Conservation (phyloP, 1,139 yeast species). For the Diutina catenulata region DNA sequence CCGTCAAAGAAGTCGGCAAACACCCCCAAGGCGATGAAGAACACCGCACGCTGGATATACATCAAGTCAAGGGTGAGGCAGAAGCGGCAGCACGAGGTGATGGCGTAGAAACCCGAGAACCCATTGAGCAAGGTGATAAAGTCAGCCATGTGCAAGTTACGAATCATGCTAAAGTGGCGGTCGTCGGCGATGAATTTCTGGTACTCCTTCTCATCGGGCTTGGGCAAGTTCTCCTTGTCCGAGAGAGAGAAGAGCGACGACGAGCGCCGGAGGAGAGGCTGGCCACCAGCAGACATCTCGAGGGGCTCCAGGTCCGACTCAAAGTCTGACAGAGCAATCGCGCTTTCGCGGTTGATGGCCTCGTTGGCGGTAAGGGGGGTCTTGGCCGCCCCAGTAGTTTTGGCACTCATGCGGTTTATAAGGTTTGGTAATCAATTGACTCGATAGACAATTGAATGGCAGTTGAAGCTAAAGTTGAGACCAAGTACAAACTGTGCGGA, state of each 20-base stretch:
- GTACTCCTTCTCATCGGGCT: slow-evolving; percentile 69
- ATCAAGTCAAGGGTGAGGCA: slow-evolving; percentile 54
- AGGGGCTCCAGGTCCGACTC: background rate
- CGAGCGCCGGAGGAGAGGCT: slow-evolving; percentile 27
- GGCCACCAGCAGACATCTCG: background rate
- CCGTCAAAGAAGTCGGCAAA: slow-evolving; percentile 96
- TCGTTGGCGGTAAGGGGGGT: too few relatives aligned
- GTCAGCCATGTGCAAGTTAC: slow-evolving; percentile 90
- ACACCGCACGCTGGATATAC: slow-evolving; percentile 82
- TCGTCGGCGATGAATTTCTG: slow-evolving; percentile 67
- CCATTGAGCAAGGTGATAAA: slow-evolving; percentile 89
- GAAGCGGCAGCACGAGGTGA: slow-evolving; percentile 74
- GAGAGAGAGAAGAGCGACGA: slow-evolving; percentile 30
- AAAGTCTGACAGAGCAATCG: slow-evolving; percentile 1
- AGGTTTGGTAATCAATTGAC: too few relatives aligned
- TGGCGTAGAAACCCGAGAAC: slow-evolving; percentile 80
- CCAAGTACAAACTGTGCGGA: too few relatives aligned
- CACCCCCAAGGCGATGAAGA: slow-evolving; percentile 76
- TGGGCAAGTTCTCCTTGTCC: slow-evolving; percentile 30
- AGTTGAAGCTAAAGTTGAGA: too few relatives aligned
- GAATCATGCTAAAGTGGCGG: slow-evolving; percentile 64
- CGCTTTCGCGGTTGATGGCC: too few relatives aligned
- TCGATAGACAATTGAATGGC: too few relatives aligned
- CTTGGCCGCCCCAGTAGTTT: background rate
- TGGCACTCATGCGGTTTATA: background rate